Evolutionary conservation across 441 rosid species (phyloP), one percentile per base, ranked within the genome.

Genomic region (Pelargonium australe): DNA sequence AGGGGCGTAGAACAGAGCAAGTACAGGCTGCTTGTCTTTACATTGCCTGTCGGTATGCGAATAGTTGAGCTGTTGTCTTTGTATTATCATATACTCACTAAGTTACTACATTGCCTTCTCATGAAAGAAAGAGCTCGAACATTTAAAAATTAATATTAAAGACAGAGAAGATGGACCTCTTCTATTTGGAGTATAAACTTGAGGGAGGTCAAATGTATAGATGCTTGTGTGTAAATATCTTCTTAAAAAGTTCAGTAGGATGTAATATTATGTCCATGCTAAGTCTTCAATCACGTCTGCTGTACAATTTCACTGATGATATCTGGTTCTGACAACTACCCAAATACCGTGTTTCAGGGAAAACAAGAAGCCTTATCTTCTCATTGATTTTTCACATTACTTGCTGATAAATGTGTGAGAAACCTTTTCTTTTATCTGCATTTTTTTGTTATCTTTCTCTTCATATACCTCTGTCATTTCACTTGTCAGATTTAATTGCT

Each of bases 11-110:
- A 77, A 79, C 89, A 40, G 98, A 95, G 62, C 93, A 85, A 72
- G 98, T 95, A 17, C 87, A 87, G 65, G 86, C 92, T 75, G 83
- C 94, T 67, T 95, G 97, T 75, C 89, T 95, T 60, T 95, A 95
- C 80, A 85, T 89, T 85, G 92, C 97, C 19, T 95, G 96, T 72
- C 85, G 96, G 99, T 94, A 76, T 81, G 83, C 58, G 66, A 70
- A 66, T 40, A 71, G 47, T 82, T 68, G 69, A 34, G 40, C 71
- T 55, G 11, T 13, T 61, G 40, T 23, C 71, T 69, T 51, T 44
- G 41, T 62, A 44, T 3, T 49, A 9, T 25, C 31, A 66, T 65
- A 70, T 65, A 3, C 66, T 60, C 12, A 2, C 12, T 23, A 23
- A 23, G 37, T n/a, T 60, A 34, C 14, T 0, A 2, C 64, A 9